Evolutionary conservation across 2,329 filamentous ascomycete genomes (phyloP), one percentile per base, ranked within the genome.

Genomic region (Paraconiothyrium brasiliense): DNA sequence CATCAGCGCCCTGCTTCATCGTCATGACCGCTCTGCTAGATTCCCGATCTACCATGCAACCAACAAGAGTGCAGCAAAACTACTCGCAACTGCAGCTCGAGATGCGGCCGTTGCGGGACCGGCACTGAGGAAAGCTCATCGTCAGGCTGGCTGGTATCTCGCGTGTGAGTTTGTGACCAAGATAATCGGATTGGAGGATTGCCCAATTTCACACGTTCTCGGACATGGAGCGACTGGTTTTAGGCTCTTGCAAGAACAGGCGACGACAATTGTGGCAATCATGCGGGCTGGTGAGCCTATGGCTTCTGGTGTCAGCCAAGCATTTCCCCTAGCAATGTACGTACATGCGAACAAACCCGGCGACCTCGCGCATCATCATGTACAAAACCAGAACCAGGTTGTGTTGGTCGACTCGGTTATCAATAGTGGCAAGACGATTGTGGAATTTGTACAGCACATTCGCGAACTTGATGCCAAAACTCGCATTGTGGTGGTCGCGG

Each of bases 231-330:
- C 79, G 0, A 70, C 30, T 0, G 87, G 87, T 0, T 78, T 84
- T 67, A 80, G 76, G 6, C 76, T 90, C 1, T 60, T 51, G 0
- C 35, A 83, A 56, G 86, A 89, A 69, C 8, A 74, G 2, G 55
- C 76, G 9, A 89, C 85, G 0, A 61, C 80, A 1, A 88, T 90
- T 56, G 76, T 89, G 1, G 80, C 86, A 0, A 61, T 89, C 14
- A 89, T 90, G 86, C 54, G 86, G 9, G 86, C 84, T 4, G 87
- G 87, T 8, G 86, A 89, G 65, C 80, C 86, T 0, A 86, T 90
- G 84, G 87, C 87, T 0, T 71, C 83, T 2, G 87, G 87, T 0
- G 78, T 90, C 52, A 85, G 73, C 65, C 80, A 86, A 0, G 83
- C 77, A 0, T 84, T 90, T 10, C 84, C 84, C 0, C 58, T 61